Conservation (phyloP, 2,329 filamentous ascomycete species). For the Waltergamsia citrina region DNA sequence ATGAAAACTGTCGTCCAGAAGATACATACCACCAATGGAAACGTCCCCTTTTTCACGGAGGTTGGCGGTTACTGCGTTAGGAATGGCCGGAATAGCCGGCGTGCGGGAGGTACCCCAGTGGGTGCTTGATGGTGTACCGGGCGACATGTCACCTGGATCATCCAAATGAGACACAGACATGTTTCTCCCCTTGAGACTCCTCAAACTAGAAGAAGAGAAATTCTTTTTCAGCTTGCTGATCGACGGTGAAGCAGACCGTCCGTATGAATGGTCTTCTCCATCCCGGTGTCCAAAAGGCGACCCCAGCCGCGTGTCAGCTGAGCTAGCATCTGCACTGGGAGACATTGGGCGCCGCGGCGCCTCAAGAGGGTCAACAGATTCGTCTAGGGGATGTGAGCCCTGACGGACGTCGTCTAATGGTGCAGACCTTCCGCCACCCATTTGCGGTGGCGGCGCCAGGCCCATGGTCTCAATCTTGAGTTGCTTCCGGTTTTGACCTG, state of each 20-base stretch:
- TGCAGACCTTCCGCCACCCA: too few species aligned
- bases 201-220: slow-evolving; percentile 60
- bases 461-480: slow-evolving; percentile 75
- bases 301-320: slow-evolving; percentile 14
- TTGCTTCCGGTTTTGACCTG: slow-evolving; percentile 70
- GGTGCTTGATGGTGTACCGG: slow-evolving; percentile 64
- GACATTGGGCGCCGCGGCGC: slow-evolving; percentile 9
- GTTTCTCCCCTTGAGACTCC: slow-evolving; percentile 65
- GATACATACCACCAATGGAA: slow-evolving; percentile 58
- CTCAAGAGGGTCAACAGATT: not conserved
- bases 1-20: slow-evolving; percentile 81
- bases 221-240: slow-evolving; percentile 49
- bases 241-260: slow-evolving; percentile 43
- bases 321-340: slow-evolving; percentile 16
- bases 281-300: slow-evolving; percentile 24
- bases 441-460: slow-evolving; percentile 12
- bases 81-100: slow-evolving; percentile 46
- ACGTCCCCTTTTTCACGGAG: slow-evolving; percentile 50
- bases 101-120: slow-evolving; percentile 49
- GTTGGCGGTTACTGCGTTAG: slow-evolving; percentile 56
- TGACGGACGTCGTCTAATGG: slow-evolving; percentile 6
- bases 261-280: slow-evolving; percentile 25
- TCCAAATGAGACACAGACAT: slow-evolving; percentile 56
- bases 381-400: not conserved
- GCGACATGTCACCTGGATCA: slow-evolving; percentile 53